These are phyloP conservation scores for Amylocarpus encephaloides DNA, from an alignment of 2,329 filamentous ascomycete species.

Conservation along the genomic window DNA sequence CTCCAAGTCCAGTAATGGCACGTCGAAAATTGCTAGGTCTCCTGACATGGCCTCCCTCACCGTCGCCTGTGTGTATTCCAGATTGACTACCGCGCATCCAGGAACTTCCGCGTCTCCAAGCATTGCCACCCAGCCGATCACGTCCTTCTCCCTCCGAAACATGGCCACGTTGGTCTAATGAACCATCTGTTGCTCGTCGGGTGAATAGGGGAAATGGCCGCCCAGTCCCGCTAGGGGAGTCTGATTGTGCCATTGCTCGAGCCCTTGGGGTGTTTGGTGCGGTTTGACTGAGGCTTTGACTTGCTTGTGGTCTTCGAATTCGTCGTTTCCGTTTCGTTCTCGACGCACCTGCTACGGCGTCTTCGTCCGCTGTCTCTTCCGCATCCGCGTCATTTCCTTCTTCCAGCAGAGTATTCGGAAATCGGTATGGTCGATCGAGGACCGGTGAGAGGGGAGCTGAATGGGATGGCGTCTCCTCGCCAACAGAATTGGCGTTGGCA, in stretches of 20 bases:
- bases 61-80: constrained; percentile 43
- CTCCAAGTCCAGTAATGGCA: constrained; percentile 52
- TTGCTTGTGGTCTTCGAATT: constrained; percentile 50
- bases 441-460: constrained; percentile 43
- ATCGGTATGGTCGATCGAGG: constrained; percentile 38
- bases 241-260: constrained; percentile 15
- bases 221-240: constrained; percentile 24
- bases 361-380: constrained; percentile 80
- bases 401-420: constrained; percentile 48
- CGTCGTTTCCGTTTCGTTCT: constrained; percentile 59
- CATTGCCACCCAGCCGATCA: constrained; percentile 49
- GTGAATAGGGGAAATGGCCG: constrained; percentile 45
- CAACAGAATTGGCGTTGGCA: constrained; percentile 26
- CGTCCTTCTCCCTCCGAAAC: constrained; percentile 72
- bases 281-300: constrained; percentile 50
- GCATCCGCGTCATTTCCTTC: constrained; percentile 72
- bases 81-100: constrained; percentile 43
- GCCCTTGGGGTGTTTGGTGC: constrained; percentile 55
- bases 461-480: constrained; percentile 35
- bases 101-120: constrained; percentile 51
- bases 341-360: constrained; percentile 38
- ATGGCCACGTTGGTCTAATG: constrained; percentile 52
- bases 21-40: constrained; percentile 59
- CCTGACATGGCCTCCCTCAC: constrained; percentile 45
- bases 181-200: constrained; percentile 58